Conservation (phyloP, 169 alveolate genomes). For the Plasmodium yoelii region DNA sequence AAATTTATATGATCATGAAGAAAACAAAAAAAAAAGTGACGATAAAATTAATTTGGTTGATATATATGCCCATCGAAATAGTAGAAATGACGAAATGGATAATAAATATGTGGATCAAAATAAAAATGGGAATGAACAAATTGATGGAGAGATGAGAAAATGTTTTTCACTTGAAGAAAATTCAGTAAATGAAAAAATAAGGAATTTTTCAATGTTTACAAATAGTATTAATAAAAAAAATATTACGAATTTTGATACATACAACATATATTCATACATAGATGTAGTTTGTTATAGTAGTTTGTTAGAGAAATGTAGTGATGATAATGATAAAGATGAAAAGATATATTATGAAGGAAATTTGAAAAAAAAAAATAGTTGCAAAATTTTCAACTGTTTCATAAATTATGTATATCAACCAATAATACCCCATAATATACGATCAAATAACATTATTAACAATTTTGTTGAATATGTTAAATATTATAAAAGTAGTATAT, state of each 20-base stretch:
- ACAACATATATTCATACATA: conserved; percentile 42
- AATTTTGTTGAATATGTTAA: conserved; percentile 59
- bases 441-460: conserved; percentile 59
- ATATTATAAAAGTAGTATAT: conserved; percentile 18
- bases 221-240: background rate
- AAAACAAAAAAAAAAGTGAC: background rate
- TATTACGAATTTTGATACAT: conserved; percentile 9
- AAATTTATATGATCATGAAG: no score
- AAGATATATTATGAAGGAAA: background rate
- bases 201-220: background rate
- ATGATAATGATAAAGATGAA: background rate
- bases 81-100: background rate
- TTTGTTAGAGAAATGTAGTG: conserved; percentile 7
- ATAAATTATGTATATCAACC: conserved; percentile 50
- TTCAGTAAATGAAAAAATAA: background rate
- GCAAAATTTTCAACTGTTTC: conserved; percentile 46
- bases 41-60: background rate
- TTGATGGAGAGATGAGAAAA: background rate
- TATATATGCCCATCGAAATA: background rate
- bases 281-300: conserved; percentile 51
- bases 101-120: background rate
- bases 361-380: background rate
- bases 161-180: background rate
- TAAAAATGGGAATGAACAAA: background rate
- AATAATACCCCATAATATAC: conserved; percentile 45